Conservation (phyloP, 140 eudicot species). For the Senecio squalidus region DNA sequence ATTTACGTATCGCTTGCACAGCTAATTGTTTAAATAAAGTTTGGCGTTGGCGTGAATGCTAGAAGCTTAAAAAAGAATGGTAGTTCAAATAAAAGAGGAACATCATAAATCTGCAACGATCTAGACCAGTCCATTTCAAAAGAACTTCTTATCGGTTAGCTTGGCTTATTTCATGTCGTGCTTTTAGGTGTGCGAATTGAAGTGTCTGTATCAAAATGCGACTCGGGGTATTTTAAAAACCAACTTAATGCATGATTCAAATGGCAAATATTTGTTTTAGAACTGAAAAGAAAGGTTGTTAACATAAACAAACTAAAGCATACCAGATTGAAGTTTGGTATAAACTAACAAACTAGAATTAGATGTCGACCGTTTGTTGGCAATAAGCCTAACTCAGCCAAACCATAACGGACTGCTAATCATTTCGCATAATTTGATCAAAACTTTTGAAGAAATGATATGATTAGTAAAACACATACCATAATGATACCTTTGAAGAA, state of each 20-base stretch:
- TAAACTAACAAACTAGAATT: background rate
- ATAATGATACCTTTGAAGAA: background rate
- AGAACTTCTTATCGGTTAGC: background rate
- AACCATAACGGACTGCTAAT: background rate
- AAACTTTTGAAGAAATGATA: background rate
- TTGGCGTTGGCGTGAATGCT: too few relatives aligned
- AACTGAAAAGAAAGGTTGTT: too few relatives aligned
- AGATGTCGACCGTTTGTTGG: constrained; percentile 1
- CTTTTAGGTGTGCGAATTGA: background rate
- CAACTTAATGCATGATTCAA: too few relatives aligned
- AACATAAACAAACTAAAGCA: background rate
- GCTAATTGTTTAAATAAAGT: too few relatives aligned
- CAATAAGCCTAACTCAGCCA: constrained; percentile 5
- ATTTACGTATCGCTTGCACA: too few relatives aligned
- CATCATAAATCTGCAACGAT: too few relatives aligned
- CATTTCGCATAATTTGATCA: background rate
- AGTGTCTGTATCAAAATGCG: background rate
- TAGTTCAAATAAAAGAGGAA: too few relatives aligned
- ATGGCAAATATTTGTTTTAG: too few relatives aligned
- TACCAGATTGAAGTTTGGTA: constrained; percentile 1
- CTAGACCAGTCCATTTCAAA: background rate
- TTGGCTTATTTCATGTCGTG: background rate
- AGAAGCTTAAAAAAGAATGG: too few relatives aligned
- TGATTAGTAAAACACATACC: background rate
- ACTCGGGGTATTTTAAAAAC: too few relatives aligned